Conservation (phyloP, 2,329 filamentous ascomycete genomes). For the Cercospora sp. region DNA sequence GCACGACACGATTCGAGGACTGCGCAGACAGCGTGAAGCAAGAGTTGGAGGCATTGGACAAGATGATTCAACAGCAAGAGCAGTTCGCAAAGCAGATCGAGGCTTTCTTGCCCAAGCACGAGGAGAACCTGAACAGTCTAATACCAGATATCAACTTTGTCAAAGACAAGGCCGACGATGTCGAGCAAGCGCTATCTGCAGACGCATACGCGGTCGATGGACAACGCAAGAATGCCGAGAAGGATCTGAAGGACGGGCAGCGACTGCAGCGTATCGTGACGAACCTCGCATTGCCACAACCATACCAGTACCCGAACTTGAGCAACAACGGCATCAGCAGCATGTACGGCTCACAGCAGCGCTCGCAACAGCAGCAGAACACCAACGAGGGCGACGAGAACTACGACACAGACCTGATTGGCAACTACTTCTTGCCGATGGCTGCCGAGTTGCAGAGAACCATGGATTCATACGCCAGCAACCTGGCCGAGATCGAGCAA, state of each 20-base stretch:
- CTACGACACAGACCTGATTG: conserved; percentile 49
- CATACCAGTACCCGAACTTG: conserved; percentile 55
- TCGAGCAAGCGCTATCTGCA: conserved; percentile 62
- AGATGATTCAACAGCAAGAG: conserved; percentile 77
- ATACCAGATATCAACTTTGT: conserved; percentile 66
- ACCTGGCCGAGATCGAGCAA: conserved; percentile 50
- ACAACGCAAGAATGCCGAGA: conserved; percentile 58
- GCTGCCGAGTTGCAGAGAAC: conserved; percentile 43
- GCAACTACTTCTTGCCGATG: conserved; percentile 48
- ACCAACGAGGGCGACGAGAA: conserved; percentile 21
- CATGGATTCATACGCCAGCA: conserved; percentile 44
- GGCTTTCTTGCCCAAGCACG: conserved; percentile 62
- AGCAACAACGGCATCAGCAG: conserved; percentile 26
- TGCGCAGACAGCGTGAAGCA: conserved; percentile 78
- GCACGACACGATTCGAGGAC: conserved; percentile 89
- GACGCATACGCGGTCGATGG: conserved; percentile 62
- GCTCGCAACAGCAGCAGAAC: conserved; percentile 20
- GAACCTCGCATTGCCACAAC: conserved; percentile 68
- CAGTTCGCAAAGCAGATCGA: conserved; percentile 73
- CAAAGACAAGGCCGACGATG: conserved; percentile 60
- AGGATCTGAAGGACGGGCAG: conserved; percentile 68
- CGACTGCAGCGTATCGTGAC: conserved; percentile 72
- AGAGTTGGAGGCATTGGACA: conserved; percentile 75
- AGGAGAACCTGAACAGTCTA: conserved; percentile 63
- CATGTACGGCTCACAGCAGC: conserved; percentile 25